Evolutionary conservation across 306 rosid genomes (phyloP).

Genomic region (Trifolium subterraneum): DNA sequence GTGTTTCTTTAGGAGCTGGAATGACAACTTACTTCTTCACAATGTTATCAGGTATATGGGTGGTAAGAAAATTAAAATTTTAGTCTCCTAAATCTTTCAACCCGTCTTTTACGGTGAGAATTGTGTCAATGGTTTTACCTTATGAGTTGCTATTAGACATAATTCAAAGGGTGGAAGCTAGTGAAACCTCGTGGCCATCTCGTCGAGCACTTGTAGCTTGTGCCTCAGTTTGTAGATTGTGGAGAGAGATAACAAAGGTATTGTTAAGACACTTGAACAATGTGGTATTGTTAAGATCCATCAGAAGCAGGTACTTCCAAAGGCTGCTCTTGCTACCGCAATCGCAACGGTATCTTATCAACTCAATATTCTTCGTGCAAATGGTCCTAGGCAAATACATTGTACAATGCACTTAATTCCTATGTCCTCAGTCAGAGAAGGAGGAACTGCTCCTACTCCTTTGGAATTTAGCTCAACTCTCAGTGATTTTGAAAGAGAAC

Average conservation of each 20-base stretch:
- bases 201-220: slow-evolving; percentile 81
- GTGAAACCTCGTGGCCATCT: slow-evolving; percentile 82
- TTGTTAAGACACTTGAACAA: slow-evolving; percentile 84
- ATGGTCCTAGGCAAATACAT: slow-evolving; percentile 94
- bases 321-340: no score
- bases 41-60: no score
- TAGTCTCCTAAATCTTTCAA: no score
- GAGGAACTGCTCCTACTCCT: no score
- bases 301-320: no score
- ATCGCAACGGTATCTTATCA: slow-evolving; percentile 76
- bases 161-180: slow-evolving; percentile 83
- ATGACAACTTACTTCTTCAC: no score
- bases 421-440: slow-evolving; percentile 70
- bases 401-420: slow-evolving; percentile 83
- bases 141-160: slow-evolving; percentile 85
- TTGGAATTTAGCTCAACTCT: no score
- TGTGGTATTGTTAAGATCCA: slow-evolving; percentile 69
- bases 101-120: no score
- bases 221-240: slow-evolving; percentile 84
- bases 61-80: no score
- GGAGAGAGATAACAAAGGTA: slow-evolving; percentile 78
- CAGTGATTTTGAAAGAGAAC: no score
- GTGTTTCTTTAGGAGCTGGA: no score
- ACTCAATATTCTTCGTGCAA: slow-evolving; percentile 88
- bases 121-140: no score